Evolutionary conservation across 305 asterid species (phyloP).

Genomic region (Striga hermonthica): DNA sequence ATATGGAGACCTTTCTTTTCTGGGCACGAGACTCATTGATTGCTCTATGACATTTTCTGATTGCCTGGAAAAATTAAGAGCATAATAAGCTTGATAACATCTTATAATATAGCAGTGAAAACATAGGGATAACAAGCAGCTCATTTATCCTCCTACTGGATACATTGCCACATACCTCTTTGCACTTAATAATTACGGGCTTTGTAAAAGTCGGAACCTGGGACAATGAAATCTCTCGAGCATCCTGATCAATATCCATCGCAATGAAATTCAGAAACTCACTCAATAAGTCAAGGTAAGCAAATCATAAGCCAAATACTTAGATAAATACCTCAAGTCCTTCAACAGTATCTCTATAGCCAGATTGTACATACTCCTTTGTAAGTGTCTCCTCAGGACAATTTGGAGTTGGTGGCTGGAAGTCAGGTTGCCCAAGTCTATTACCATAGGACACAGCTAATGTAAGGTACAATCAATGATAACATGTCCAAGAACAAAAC

Average conservation of each 20-base stretch:
- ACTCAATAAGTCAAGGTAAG: not conserved
- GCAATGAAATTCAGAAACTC: not conserved
- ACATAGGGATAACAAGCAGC: slow-evolving; percentile 20
- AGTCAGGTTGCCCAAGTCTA: slow-evolving; percentile 87
- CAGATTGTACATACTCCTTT: slow-evolving; percentile 57
- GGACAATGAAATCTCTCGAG: slow-evolving; percentile 61
- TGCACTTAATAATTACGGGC: slow-evolving; percentile 63
- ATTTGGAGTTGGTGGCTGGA: slow-evolving; percentile 63
- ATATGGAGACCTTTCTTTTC: slow-evolving; percentile 65
- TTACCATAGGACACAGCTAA: slow-evolving; percentile 22
- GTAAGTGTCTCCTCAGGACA: slow-evolving; percentile 82
- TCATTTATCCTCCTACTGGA: slow-evolving; percentile 18
- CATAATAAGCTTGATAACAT: slow-evolving; percentile 20
- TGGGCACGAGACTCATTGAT: slow-evolving; percentile 82
- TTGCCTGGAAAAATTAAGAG: slow-evolving; percentile 50
- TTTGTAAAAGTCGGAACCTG: slow-evolving; percentile 58
- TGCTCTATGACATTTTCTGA: slow-evolving; percentile 76
- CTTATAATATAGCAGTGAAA: slow-evolving; percentile 13
- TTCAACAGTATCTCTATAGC: slow-evolving; percentile 69
- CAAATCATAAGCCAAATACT: not conserved
- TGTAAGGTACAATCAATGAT: slow-evolving; percentile 21
- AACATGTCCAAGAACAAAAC: slow-evolving; percentile 3
- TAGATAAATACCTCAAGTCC: slow-evolving; percentile 60
- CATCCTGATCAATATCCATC: slow-evolving; percentile 47
- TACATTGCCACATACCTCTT: slow-evolving; percentile 54